Evolutionary conservation across 371 early-diverging fungal species (phyloP).

Genomic region (Mortierella sp.): DNA sequence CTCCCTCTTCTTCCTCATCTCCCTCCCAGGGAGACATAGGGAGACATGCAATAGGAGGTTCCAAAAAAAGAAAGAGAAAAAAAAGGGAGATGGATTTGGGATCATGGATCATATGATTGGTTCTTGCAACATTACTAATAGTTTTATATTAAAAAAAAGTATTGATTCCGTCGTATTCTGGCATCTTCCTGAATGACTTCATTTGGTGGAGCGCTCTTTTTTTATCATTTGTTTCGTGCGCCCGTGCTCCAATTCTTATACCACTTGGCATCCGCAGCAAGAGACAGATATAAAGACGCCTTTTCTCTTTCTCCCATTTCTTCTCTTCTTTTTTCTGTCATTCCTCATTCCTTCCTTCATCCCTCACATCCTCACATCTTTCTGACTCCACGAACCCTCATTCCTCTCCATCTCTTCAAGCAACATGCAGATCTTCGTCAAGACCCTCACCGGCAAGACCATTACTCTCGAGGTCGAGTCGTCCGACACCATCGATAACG

Average conservation of each 20-base stretch:
- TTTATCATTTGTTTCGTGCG: background rate
- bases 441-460: constrained; percentile 92
- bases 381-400: background rate
- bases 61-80: too few relatives aligned
- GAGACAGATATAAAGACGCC: background rate
- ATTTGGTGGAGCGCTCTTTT: background rate
- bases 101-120: too few relatives aligned
- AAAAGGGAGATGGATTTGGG: too few relatives aligned
- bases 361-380: background rate
- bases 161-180: background rate
- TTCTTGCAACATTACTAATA: too few relatives aligned
- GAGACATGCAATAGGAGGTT: too few relatives aligned
- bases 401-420: background rate
- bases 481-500: constrained; percentile 94
- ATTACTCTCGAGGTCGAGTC: constrained; percentile 98
- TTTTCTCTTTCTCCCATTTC: background rate
- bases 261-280: constrained; percentile 21
- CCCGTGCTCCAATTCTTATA: background rate
- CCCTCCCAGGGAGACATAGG: too few relatives aligned
- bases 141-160: too few relatives aligned
- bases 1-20: too few relatives aligned
- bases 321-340: background rate
- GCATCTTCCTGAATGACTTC: too few relatives aligned
- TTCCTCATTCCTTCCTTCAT: background rate
- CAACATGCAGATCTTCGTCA: constrained; percentile 66